Evolutionary conservation across 2,329 filamentous ascomycete genomes (phyloP), one percentile per base, ranked within the genome.

Genomic region (Teratosphaeria gauchensis): DNA sequence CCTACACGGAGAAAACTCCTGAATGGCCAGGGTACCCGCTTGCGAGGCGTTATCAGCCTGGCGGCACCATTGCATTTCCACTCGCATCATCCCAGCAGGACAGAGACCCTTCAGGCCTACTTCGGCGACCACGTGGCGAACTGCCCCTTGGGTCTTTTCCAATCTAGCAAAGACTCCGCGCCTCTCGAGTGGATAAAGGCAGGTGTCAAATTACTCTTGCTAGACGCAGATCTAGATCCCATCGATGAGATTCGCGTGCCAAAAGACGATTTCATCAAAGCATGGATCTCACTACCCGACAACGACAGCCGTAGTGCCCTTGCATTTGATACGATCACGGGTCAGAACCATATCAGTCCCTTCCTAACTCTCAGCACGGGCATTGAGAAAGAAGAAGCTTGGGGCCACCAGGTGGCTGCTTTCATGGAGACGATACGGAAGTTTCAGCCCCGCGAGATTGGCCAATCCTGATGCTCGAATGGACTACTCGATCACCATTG

Each of bases 341-440:
- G 67, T 0, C 66, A 68, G 33, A 69, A 69, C 32, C 67, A 69
- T 42, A 65, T 68, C 52, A 67, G 65, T 57, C 65, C 67, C 1
- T 57, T 62, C 16, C 31, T 54, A 12, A 59, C 54, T 16, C 52
- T 69, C 19, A 57, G 64, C 16, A 68, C 67, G 9, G 65, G 64
- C 2, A 58, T 64, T 21, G 65, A 64, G 30, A 21, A 58, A 53
- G 67, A 68, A 51, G 66, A 69, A 53, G 63, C 64, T 4, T 65
- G 66, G 63, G 67, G 67, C 8, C 53, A 59, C 53, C 66, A 68
- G 54, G 63, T 66, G 5, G 62, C 55, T 11, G 51, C 59, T 7
- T 68, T 65, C 30, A 64, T 61, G 51, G 62, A 65, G n/a, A 63
- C 59, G 30, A 59, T 66, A 1, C 58, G 64, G 54, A 63, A 59